Conservation (phyloP, 2,329 filamentous ascomycete species). For the Cryphonectria japonica region DNA sequence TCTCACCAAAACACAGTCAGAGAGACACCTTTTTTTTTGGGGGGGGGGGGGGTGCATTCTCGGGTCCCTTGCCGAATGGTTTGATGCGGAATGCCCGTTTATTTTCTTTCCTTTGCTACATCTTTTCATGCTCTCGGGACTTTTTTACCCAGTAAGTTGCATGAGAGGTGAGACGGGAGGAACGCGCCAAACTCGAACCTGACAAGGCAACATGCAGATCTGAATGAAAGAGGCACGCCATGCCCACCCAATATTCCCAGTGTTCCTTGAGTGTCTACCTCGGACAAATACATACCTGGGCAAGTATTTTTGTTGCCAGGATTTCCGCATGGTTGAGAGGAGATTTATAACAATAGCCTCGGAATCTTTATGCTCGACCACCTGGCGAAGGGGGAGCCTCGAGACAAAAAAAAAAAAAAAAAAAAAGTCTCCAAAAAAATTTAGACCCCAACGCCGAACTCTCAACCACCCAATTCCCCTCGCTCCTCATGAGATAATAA, state of each 20-base stretch:
- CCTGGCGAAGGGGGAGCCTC: neutral
- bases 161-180: constrained; percentile 5
- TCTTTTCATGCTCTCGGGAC: neutral
- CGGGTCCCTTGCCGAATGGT: neutral
- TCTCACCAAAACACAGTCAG: neutral
- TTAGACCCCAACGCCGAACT: neutral
- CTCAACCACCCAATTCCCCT: neutral
- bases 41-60: neutral
- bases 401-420: neutral
- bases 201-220: neutral
- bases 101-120: too few species aligned
- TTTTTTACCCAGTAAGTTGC: neutral
- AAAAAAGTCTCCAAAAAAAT: neutral
- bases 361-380: neutral
- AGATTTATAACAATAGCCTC: neutral
- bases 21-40: neutral
- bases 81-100: neutral
- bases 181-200: neutral
- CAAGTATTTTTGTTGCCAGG: neutral
- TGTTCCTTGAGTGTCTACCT: neutral
- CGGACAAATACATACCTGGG: neutral
- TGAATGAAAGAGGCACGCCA: neutral
- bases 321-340: neutral
- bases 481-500: neutral
- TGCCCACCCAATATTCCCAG: neutral